phyloP scores from a whole-genome alignment of 352 stramenopile species.

The Phytophthora sansomeana region DNA sequence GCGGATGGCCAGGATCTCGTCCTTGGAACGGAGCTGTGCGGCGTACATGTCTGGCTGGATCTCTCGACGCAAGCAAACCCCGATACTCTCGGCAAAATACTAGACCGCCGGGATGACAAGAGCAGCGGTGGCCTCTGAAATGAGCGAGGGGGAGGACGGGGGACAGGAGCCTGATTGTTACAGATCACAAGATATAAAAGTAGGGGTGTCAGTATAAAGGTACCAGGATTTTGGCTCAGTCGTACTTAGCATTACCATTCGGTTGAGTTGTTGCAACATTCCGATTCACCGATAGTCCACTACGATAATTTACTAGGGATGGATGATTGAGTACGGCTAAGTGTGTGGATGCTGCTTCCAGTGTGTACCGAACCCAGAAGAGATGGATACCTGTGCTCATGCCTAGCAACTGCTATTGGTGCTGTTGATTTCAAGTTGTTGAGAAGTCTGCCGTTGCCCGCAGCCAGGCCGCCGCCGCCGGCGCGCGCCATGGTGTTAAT shows the following conservation, averaged over 20 bases:
- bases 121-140: constrained; percentile 33
- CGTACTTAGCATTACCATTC: constrained; percentile 14
- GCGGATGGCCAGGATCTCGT: constrained; percentile 85
- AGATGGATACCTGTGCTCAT: no score
- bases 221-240: background rate
- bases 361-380: no score
- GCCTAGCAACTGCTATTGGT: no score
- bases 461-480: no score
- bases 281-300: no score
- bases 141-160: constrained; percentile 22
- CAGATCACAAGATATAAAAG: background rate
- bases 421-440: no score
- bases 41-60: constrained; percentile 52
- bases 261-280: no score
- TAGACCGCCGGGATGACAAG: constrained; percentile 37
- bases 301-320: no score
- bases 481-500: no score
- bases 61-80: constrained; percentile 18
- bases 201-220: constrained; percentile 15
- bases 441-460: no score
- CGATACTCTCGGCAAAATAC: constrained; percentile 24
- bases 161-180: background rate
- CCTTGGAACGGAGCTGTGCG: constrained; percentile 81
- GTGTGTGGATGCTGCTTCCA: no score
- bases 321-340: no score